Percentiles rank a stretch among this genome's conserved stretches.
These are phyloP conservation scores for Spiraea crenata DNA, from an alignment of 331 rosid species.

Conservation along the genomic window DNA sequence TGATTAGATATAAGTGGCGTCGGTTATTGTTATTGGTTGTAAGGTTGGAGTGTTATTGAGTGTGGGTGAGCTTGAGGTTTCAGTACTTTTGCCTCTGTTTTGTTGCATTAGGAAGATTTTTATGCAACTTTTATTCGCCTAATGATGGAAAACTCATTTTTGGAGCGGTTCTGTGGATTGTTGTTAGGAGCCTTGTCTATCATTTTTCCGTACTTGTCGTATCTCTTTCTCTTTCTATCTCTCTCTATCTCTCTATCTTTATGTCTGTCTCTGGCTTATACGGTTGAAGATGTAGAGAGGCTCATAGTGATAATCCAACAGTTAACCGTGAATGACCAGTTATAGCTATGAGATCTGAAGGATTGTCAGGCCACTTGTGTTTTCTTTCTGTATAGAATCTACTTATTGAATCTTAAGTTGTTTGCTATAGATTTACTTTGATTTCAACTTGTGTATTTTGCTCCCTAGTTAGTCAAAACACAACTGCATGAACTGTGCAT, in stretches of 20 bases:
- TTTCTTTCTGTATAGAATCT: neutral
- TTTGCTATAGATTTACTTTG: neutral
- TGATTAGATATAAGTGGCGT: no score
- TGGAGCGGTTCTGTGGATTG: neutral
- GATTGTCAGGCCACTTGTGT: neutral
- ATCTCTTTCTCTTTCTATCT: neutral
- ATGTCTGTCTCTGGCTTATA: neutral
- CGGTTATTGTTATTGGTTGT: no score
- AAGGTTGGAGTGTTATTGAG: no score
- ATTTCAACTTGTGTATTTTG: neutral
- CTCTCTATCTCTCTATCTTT: neutral
- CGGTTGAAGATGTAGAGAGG: conserved; percentile 13
- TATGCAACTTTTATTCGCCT: neutral
- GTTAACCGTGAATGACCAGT: conserved; percentile 5
- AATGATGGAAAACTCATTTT: conserved; percentile 6
- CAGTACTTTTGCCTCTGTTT: no score
- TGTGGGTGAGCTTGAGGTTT: no score
- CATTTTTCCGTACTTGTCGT: neutral
- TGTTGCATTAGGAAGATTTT: no score
- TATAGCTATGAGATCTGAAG: conserved; percentile 21
- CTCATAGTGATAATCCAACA: neutral
- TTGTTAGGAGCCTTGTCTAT: neutral
- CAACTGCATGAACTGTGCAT: no score
- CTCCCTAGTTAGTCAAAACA: no score
- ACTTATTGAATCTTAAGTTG: neutral